Evolutionary conservation across 371 early-diverging fungal species (phyloP), one percentile per base, ranked within the genome.

Genomic region (Apophysomyces elegans): DNA sequence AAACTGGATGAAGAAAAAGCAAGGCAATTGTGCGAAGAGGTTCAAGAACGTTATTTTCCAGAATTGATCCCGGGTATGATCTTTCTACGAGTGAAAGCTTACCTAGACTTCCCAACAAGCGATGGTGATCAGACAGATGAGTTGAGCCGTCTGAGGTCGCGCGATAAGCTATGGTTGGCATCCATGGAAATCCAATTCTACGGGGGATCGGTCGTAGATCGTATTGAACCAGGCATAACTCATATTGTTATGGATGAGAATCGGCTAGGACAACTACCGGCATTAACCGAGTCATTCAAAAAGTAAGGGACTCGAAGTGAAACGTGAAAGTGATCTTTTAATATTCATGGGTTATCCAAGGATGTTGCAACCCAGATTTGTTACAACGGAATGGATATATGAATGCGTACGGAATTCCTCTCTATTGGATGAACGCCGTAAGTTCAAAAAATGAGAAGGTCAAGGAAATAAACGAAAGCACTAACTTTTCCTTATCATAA

Each of bases 241-340:
- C 79, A 79, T 66, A 72, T 83, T 8, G 35, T 83, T 0, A 35
- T 76, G 18, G 70, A 75, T 58, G 45, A 61, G 18, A 37, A 67
- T 37, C 59, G 72, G 43, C 38, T 71, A 2, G 47, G 59, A n/a
- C 57, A 68, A 9, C 39, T 79, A 14, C 26, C 46, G n/a, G 5
- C 11, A 4, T 59, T 79, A 7, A 72, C 66, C 9, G 18, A 68
- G 14, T 37, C 35, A 3, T 74, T 74, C 35, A 46, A 65, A 61
- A 44, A 59, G 74, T 74, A 64, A 47, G 35, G 11, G 26, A 7
- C 16, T 32, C 45, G 12, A 35, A 56, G 37, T 41, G 36, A 59
- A 5, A 14, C 46, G 21, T 50, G 47, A 18, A 14, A 16, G 14
- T 47, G 16, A 18, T 47, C 11, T 47, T 14, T n/a, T 47, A 14